Conservation (phyloP, 176 grass and related monocot genomes). For the Carex kokanica region DNA sequence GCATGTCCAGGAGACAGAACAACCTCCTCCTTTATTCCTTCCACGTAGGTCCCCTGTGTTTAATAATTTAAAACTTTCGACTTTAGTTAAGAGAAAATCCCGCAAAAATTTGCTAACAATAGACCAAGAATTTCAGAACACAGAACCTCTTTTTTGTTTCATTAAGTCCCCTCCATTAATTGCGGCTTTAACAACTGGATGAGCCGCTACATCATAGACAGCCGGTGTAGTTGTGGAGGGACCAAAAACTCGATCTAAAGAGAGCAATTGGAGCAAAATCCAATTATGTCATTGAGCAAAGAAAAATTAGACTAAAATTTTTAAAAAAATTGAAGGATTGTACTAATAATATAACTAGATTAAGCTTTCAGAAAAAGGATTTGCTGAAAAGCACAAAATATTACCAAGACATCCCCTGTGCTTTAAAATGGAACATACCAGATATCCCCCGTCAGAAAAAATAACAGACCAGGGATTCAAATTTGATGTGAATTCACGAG, state of each 20-base stretch:
- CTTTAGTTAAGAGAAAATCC: neutral
- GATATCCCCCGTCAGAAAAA: too few relatives aligned
- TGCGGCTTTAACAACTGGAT: conserved; percentile 88
- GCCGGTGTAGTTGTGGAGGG: conserved; percentile 56
- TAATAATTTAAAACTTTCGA: conserved; percentile 12
- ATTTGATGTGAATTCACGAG: neutral
- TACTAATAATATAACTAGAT: too few relatives aligned
- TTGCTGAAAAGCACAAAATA: too few relatives aligned
- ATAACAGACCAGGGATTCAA: neutral
- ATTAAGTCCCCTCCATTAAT: conserved; percentile 12
- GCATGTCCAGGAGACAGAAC: conserved; percentile 92
- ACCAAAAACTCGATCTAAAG: conserved; percentile 91
- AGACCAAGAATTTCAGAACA: neutral
- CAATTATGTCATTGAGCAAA: conserved; percentile 12
- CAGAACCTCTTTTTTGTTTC: neutral
- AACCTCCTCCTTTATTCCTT: conserved; percentile 99
- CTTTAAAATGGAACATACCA: too few relatives aligned
- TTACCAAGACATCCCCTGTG: too few relatives aligned
- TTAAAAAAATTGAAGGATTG: too few relatives aligned
- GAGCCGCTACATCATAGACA: conserved; percentile 93
- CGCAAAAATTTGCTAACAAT: neutral
- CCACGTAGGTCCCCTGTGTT: conserved; percentile 90
- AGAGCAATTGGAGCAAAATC: conserved; percentile 16
- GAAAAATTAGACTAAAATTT: neutral
- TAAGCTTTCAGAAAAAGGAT: too few relatives aligned